Evolutionary conservation across 371 early-diverging fungal genomes (phyloP), one percentile per base, ranked within the genome.

Genomic region (Lichtheimia ornata): DNA sequence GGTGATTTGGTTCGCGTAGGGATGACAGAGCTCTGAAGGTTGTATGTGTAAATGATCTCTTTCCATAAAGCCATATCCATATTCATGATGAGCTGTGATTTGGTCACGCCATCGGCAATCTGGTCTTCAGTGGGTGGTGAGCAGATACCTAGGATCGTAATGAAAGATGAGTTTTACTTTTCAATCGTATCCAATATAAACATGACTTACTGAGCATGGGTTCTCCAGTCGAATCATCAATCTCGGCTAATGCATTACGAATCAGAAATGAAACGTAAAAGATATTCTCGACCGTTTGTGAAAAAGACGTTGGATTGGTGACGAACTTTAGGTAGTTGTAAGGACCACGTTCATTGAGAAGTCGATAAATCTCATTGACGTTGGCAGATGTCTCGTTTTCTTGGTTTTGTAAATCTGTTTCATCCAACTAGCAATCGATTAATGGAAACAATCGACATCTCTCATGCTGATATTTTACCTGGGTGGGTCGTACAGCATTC

Each of bases 281-380:
- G 54, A 97, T 80, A 67, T 97, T 97, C 69, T 97, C 97, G 1
- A 97, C 92, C 0, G 95, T 90, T 74, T 97, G 97, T 4, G 91
- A 83, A 68, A 96, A 97, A 6, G 95, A 94, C 1, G 82, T 74
- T 4, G 97, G 98, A 71, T 97, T 96, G 56, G 94, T 77, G 43
- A 96, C 84, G 70, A 97, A 91, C 61, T 89, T 79, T 62, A 95
- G 94, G 58, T 95, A 77, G 60, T 88, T 89, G 57, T 91, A 82
- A 5, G 86, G 86, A 0, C 85, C 88, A 2, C 66, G 65, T 53
- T 84, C 61, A n/a, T 82, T 71, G 52, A 95, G 59, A 22, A 88
- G 71, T 4, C 70, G 70, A 56, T 81, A 82, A 22, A 97, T 87
- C 52, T 68, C 69, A 47, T 82, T 77, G 44, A 96, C 95, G 50